A percentile compares a stretch with the other conserved stretches of the same genome.
Evolutionary conservation across 805 yeast species (phyloP).

Genomic region (Candida nemodendra): DNA sequence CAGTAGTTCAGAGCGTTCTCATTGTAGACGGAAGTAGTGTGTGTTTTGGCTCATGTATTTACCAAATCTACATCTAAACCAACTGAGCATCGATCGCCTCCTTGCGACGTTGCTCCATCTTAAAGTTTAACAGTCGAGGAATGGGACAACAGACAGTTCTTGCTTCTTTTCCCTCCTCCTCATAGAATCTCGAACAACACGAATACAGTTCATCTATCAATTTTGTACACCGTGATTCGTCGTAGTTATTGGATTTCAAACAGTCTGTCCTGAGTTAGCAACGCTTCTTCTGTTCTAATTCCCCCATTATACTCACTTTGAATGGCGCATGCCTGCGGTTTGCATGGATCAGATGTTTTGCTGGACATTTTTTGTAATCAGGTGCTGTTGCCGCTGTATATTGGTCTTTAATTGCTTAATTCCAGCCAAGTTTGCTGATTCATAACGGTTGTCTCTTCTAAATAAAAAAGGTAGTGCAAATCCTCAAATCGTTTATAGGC

Average conservation of each 20-base stretch:
- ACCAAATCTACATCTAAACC: too few relatives aligned
- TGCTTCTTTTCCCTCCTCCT: slow-evolving; percentile 54
- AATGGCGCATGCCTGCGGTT: slow-evolving; percentile 77
- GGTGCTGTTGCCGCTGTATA: too few relatives aligned
- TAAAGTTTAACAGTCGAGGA: slow-evolving; percentile 58
- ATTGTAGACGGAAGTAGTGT: too few relatives aligned
- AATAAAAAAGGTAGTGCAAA: too few relatives aligned
- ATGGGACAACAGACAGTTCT: slow-evolving; percentile 78
- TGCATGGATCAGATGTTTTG: slow-evolving; percentile 51
- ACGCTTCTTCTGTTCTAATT: not conserved
- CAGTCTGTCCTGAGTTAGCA: slow-evolving; percentile 46
- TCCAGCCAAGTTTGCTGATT: too few relatives aligned
- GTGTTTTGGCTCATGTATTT: too few relatives aligned
- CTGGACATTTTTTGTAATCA: slow-evolving; percentile 1
- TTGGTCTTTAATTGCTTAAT: too few relatives aligned
- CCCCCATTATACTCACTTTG: slow-evolving; percentile 47
- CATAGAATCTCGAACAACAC: slow-evolving; percentile 72
- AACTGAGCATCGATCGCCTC: slow-evolving; percentile 61
- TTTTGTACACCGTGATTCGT: slow-evolving; percentile 72
- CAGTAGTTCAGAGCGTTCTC: too few relatives aligned
- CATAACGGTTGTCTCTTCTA: too few relatives aligned
- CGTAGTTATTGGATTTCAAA: slow-evolving; percentile 55
- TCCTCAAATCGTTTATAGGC: too few relatives aligned
- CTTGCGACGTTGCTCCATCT: slow-evolving; percentile 60
- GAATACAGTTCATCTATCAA: slow-evolving; percentile 67